Evolutionary conservation across 805 yeast species (phyloP).

Genomic region (Osmozyma mogii): DNA sequence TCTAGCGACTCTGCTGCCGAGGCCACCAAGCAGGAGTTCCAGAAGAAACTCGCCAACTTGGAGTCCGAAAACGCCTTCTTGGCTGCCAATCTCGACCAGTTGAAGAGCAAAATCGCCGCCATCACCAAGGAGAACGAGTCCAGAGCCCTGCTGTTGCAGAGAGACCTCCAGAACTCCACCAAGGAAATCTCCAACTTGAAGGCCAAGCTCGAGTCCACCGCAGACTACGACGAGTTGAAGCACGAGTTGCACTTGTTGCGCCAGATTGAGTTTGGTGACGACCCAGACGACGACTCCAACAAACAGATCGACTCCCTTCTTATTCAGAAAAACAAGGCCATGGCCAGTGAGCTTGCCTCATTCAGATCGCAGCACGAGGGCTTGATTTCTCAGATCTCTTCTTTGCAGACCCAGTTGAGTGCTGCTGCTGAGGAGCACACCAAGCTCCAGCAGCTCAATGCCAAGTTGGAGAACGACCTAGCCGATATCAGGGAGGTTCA

Average conservation of each 20-base stretch:
- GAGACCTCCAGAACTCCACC: conserved; percentile 42
- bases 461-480: conserved; percentile 68
- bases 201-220: conserved; percentile 39
- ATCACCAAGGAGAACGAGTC: conserved; percentile 18
- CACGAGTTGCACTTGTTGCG: conserved; percentile 65
- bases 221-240: conserved; percentile 77
- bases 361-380: conserved; percentile 53
- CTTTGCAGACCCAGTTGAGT: conserved; percentile 32
- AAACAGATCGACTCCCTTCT: conserved; percentile 49
- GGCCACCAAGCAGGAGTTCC: conserved; percentile 31
- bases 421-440: conserved; percentile 30
- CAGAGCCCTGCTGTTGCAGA: conserved; percentile 29
- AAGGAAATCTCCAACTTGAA: conserved; percentile 45
- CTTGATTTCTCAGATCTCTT: conserved; percentile 29
- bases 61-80: conserved; percentile 64
- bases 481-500: conserved; percentile 43
- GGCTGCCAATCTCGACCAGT: conserved; percentile 49
- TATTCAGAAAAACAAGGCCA: conserved; percentile 60
- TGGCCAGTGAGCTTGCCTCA: conserved; percentile 63
- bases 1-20: conserved; percentile 40
- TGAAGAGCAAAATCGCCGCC: conserved; percentile 24
- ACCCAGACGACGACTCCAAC: conserved; percentile 26
- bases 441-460: conserved; percentile 39
- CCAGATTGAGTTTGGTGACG: conserved; percentile 64
- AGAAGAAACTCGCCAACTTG: conserved; percentile 43